Evolutionary conservation across 805 yeast species (phyloP), one percentile per base, ranked within the genome.

Genomic region (Suhomyces faveliae): DNA sequence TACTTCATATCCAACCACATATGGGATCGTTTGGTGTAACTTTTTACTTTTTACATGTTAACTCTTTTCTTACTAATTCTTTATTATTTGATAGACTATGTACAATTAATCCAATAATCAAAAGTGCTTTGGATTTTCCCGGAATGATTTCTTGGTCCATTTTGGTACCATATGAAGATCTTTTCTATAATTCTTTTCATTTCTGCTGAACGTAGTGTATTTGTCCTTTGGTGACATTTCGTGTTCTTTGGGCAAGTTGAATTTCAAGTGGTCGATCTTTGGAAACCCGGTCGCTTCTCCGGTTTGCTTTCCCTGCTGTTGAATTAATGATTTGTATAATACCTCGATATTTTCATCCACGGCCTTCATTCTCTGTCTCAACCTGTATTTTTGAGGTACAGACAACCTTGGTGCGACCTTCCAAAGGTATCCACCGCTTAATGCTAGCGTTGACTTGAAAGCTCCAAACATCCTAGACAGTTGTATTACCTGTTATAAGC

Each of bases 91-190:
- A 46, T 21, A 21, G 35, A 25, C 35, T 46, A 46, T 45, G 43
- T 51, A 39, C 40, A 40, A 17, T 19, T 5, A 20, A 12, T 17
- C 20, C 40, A 25, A 40, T 27, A 12, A 12, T 62, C 71, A 87
- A 64, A 79, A 85, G 62, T 84, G 77, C 50, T 77, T 77, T 40
- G 97, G 97, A 61, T 87, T 86, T 49, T 79, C 82, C 73, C 97
- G 83, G 66, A 84, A 78, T 7, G 95, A 81, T 52, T 81, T 64
- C 71, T 85, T 89, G 46, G 97, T 90, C 96, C 96, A 90, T 63
- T 90, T 88, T 17, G 97, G 96, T 38, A 85, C 87, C 66, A 83
- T 73, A 62, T 92, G 98, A 21, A 88, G 82, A 54, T 91, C 84
- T 71, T 90, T 92, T 73, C 98, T 82, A 70, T 92, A 94, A 17